A percentile compares a stretch with the other conserved stretches of the same genome.
Evolutionary conservation across 495 filamentous ascomycete species (phyloP).

Genomic region (Hyaloscypha bicolor): DNA sequence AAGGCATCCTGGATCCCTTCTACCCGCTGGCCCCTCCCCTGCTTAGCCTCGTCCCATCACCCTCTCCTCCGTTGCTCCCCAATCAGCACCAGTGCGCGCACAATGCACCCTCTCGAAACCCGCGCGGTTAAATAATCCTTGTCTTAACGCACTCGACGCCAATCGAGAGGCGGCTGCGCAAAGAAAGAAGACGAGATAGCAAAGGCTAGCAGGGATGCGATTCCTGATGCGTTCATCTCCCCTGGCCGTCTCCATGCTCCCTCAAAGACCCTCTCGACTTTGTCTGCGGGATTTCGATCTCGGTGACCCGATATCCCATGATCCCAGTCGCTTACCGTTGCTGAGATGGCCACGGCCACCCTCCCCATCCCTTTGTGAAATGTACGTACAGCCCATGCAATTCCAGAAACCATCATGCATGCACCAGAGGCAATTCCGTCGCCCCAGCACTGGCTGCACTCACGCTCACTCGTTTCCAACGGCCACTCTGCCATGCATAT

Average conservation of each 20-base stretch:
- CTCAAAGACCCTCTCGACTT: not conserved
- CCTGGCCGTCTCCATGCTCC: not conserved
- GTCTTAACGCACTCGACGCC: constrained; percentile 1
- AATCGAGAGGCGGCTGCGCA: not conserved
- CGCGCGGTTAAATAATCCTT: constrained; percentile 16
- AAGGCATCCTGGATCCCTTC: no score
- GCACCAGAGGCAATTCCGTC: not conserved
- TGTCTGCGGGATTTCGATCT: not conserved
- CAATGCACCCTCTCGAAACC: not conserved
- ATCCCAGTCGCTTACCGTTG: no score
- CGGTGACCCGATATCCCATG: no score
- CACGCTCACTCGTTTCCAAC: not conserved
- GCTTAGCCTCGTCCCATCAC: no score
- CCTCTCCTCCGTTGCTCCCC: no score
- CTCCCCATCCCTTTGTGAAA: not conserved
- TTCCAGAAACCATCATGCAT: not conserved
- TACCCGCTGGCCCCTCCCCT: no score
- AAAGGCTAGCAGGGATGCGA: no score
- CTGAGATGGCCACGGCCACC: not conserved
- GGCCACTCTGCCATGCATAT: not conserved
- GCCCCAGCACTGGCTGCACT: not conserved
- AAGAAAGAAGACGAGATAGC: no score
- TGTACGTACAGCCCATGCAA: not conserved
- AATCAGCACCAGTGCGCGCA: not conserved
- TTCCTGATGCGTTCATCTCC: no score